phyloP scores from a whole-genome alignment of 1,284 basidiomycete genomes.

The Rhodotorula sp. region DNA sequence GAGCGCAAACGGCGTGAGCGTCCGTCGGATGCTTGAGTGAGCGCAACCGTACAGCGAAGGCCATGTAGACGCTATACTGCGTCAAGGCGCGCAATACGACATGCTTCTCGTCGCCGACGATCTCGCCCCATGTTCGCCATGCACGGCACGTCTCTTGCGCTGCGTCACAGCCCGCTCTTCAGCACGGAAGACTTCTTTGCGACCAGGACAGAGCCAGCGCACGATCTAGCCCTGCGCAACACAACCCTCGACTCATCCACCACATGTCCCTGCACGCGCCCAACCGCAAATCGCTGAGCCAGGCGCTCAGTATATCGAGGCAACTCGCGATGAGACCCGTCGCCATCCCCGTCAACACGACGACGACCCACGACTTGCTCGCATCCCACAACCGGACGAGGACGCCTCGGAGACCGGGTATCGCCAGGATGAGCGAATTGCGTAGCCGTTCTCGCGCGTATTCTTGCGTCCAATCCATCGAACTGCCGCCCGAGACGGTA shows the following conservation, averaged over 20 bases:
- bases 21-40: neutral
- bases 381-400: conserved; percentile 60
- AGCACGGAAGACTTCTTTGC: neutral
- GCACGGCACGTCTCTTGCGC: conserved; percentile 68
- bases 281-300: conserved; percentile 68
- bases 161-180: conserved; percentile 42
- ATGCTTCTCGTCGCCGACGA: conserved; percentile 24
- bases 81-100: conserved; percentile 33
- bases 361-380: conserved; percentile 64
- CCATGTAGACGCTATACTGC: conserved; percentile 70
- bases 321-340: conserved; percentile 65
- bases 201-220: conserved; percentile 45
- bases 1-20: neutral
- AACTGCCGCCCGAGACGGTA: neutral
- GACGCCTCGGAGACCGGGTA: conserved; percentile 28
- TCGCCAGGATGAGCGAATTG: neutral
- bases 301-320: conserved; percentile 70
- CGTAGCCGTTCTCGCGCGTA: conserved; percentile 59
- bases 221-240: conserved; percentile 72
- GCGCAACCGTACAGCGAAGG: conserved; percentile 64
- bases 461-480: conserved; percentile 65
- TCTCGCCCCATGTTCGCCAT: conserved; percentile 59
- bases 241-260: conserved; percentile 69
- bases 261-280: conserved; percentile 68
- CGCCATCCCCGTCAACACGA: conserved; percentile 55